A percentile compares a stretch with the other conserved stretches of the same genome.
Evolutionary conservation across 1,139 yeast genomes (phyloP).

Genomic region (Insectozyma bohioensis): DNA sequence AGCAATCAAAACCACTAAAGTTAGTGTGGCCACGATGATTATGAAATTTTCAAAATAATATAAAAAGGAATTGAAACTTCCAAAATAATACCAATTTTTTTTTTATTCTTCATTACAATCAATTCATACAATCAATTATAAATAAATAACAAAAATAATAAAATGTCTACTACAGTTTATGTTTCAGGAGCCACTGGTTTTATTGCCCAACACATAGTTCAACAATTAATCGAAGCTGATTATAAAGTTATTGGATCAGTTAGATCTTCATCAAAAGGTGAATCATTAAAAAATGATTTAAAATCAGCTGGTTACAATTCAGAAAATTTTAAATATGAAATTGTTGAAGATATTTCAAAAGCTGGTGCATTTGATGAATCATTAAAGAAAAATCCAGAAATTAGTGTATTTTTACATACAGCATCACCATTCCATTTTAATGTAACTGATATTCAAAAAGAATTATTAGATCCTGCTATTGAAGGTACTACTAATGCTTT

Average conservation of each 20-base stretch:
- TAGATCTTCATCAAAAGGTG: slow-evolving; percentile 29
- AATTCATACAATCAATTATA: too few species aligned
- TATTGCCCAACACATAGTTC: slow-evolving; percentile 30
- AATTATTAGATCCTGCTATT: slow-evolving; percentile 32
- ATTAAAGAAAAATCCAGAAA: slow-evolving; percentile 28
- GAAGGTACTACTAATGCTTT: slow-evolving; percentile 31
- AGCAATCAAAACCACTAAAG: too few species aligned
- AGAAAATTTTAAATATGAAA: slow-evolving; percentile 24
- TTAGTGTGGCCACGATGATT: too few species aligned
- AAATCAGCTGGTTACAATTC: background rate
- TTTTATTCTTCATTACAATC: too few species aligned
- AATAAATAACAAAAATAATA: too few species aligned
- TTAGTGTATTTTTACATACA: slow-evolving; percentile 28
- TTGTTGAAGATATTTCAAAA: slow-evolving; percentile 26
- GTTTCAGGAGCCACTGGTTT: slow-evolving; percentile 34
- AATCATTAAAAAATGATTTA: slow-evolving; percentile 17
- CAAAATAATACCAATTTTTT: too few species aligned
- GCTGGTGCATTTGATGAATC: slow-evolving; percentile 32
- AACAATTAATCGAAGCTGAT: slow-evolving; percentile 23
- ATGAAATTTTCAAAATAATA: too few species aligned
- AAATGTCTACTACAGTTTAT: slow-evolving; percentile 9
- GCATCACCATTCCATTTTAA: slow-evolving; percentile 34
- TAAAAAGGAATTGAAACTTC: too few species aligned
- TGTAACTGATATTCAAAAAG: slow-evolving; percentile 26
- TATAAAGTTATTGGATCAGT: slow-evolving; percentile 38